These are phyloP conservation scores for Ceratobasidium sp. DNA, from an alignment of 1,284 basidiomycete genomes.

Conservation along the genomic window DNA sequence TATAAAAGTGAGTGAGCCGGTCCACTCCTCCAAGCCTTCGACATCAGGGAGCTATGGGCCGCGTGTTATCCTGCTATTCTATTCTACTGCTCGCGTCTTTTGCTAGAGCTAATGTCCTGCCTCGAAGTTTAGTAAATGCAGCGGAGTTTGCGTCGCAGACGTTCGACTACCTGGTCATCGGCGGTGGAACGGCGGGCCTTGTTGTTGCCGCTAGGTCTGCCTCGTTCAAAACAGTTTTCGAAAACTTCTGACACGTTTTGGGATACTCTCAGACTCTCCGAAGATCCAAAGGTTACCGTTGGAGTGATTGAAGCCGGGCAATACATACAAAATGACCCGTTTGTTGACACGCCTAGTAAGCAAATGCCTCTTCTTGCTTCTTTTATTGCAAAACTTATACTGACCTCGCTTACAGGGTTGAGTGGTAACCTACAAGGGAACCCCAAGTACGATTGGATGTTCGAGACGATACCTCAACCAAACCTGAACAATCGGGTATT, in stretches of 20 bases:
- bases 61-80: not conserved
- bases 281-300: constrained; percentile 13
- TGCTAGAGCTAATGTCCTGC: not conserved
- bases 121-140: not conserved
- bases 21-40: too few relatives aligned
- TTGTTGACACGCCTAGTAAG: constrained; percentile 26
- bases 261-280: not conserved
- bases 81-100: not conserved
- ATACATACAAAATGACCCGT: constrained; percentile 4
- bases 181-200: constrained; percentile 30
- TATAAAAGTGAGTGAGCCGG: too few relatives aligned
- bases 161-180: constrained; percentile 19
- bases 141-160: not conserved
- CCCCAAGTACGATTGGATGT: constrained; percentile 44
- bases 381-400: too few relatives aligned
- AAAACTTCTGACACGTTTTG: not conserved
- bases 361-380: too few relatives aligned
- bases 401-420: not conserved
- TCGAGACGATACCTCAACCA: constrained; percentile 40
- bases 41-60: not conserved
- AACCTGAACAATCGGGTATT: constrained; percentile 5
- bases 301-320: constrained; percentile 22
- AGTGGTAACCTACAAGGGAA: constrained; percentile 35
- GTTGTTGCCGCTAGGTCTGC: constrained; percentile 21
- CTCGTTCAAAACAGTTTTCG: not conserved